Evolutionary conservation across 768 basidiomycete species (phyloP).

Genomic region (Hygrocybe punicea): DNA sequence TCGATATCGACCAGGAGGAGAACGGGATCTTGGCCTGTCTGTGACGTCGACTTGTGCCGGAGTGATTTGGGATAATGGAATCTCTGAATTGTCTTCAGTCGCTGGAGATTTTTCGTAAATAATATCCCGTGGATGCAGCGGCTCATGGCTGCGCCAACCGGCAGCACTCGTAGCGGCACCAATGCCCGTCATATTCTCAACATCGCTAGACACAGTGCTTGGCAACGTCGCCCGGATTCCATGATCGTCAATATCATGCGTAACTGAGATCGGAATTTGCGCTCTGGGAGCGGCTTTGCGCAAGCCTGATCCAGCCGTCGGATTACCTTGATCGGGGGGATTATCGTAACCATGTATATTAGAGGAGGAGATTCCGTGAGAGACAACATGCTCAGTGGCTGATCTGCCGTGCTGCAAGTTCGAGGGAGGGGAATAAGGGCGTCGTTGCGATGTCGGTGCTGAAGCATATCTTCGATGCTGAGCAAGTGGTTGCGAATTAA

Average conservation of each 20-base stretch:
- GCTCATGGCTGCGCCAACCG: neutral
- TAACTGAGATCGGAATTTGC: constrained; percentile 60
- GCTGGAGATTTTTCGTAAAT: constrained; percentile 34
- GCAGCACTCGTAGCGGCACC: constrained; percentile 37
- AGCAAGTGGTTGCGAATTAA: constrained; percentile 11
- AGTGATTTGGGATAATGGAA: neutral
- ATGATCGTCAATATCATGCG: constrained; percentile 39
- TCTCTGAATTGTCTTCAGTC: neutral
- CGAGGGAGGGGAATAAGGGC: constrained; percentile 8
- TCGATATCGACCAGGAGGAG: constrained; percentile 21
- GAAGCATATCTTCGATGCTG: constrained; percentile 40
- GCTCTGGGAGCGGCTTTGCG: constrained; percentile 64
- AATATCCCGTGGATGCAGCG: constrained; percentile 9
- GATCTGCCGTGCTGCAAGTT: constrained; percentile 33
- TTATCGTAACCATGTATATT: neutral
- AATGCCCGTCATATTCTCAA: constrained; percentile 65
- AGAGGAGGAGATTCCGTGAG: constrained; percentile 1
- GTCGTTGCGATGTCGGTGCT: constrained; percentile 28
- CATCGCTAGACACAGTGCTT: constrained; percentile 50
- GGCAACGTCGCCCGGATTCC: constrained; percentile 46
- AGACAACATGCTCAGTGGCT: constrained; percentile 31
- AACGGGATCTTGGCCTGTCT: constrained; percentile 12
- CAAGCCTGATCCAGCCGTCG: constrained; percentile 16
- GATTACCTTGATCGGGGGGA: neutral
- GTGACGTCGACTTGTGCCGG: constrained; percentile 18